Conservation (phyloP, 2,329 filamentous ascomycete genomes). For the Ophioceras dolichostomum region DNA sequence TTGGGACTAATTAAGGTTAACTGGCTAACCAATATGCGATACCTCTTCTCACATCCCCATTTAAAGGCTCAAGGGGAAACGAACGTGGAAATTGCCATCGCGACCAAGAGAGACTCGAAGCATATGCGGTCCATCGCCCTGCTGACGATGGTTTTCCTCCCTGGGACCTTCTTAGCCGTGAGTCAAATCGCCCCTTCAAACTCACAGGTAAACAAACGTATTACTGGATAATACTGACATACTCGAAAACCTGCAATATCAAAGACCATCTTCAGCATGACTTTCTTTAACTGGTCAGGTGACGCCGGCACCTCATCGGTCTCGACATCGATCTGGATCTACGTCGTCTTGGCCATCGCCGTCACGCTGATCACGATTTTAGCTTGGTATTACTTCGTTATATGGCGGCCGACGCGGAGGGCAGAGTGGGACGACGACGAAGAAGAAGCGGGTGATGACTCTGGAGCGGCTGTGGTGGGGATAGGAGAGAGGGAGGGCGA, state of each 20-base stretch:
- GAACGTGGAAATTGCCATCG: conserved; percentile 16
- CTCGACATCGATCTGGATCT: conserved; percentile 1
- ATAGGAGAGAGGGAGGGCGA: no score
- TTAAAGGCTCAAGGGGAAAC: conserved; percentile 14
- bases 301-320: background rate
- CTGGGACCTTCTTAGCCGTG: conserved; percentile 17
- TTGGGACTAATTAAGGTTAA: no score
- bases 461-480: no score
- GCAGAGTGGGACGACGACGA: background rate
- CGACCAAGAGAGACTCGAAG: conserved; percentile 13
- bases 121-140: conserved; percentile 17
- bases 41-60: background rate
- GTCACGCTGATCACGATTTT: background rate
- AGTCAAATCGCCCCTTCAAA: conserved; percentile 1
- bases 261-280: conserved; percentile 2
- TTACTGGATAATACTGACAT: background rate
- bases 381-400: conserved; percentile 1
- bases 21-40: no score
- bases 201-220: no score
- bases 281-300: conserved; percentile 1
- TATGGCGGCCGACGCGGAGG: background rate
- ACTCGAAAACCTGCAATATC: no score
- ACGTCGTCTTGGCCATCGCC: background rate
- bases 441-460: background rate
- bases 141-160: conserved; percentile 19